These are phyloP conservation scores for Lasiodiplodia hormozganensis DNA, from an alignment of 2,329 filamentous ascomycete species.

Conservation along the genomic window DNA sequence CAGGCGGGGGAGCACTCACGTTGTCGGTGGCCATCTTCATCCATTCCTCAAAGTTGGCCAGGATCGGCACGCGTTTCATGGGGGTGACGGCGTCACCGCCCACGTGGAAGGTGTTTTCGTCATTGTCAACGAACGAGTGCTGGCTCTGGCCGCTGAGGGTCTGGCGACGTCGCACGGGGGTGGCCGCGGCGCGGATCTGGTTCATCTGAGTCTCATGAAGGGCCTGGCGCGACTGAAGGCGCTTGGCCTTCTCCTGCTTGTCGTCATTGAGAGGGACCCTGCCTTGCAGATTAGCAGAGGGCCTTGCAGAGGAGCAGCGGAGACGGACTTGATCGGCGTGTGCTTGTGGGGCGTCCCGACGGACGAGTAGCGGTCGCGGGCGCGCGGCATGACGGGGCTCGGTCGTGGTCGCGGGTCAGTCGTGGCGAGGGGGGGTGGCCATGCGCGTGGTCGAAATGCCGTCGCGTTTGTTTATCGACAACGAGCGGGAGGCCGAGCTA, in stretches of 20 bases:
- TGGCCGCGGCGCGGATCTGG: constrained; percentile 82
- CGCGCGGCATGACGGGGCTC: constrained; percentile 59
- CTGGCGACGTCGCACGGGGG: constrained; percentile 67
- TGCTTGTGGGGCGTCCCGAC: constrained; percentile 58
- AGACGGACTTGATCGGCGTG: constrained; percentile 26
- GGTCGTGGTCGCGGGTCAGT: constrained; percentile 15
- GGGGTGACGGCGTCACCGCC: constrained; percentile 83
- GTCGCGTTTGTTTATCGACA: background rate
- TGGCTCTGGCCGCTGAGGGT: constrained; percentile 60
- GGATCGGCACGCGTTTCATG: constrained; percentile 90
- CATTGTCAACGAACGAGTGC: constrained; percentile 54
- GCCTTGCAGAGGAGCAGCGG: background rate
- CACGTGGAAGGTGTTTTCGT: constrained; percentile 67
- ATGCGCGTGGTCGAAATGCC: background rate
- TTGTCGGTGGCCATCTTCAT: constrained; percentile 99
- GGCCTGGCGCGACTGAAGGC: constrained; percentile 85
- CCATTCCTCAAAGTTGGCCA: constrained; percentile 99
- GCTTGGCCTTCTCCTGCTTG: constrained; percentile 85
- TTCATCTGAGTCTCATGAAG: constrained; percentile 91
- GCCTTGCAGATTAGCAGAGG: constrained; percentile 29
- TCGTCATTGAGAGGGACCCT: constrained; percentile 98
- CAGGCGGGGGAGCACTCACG: constrained; percentile 35
- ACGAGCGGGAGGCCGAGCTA: background rate
- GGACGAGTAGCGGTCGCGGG: constrained; percentile 52
- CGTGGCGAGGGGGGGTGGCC: background rate